Evolutionary conservation across 2,329 filamentous ascomycete species (phyloP), one percentile per base, ranked within the genome.

Genomic region (Penicillium sp.): DNA sequence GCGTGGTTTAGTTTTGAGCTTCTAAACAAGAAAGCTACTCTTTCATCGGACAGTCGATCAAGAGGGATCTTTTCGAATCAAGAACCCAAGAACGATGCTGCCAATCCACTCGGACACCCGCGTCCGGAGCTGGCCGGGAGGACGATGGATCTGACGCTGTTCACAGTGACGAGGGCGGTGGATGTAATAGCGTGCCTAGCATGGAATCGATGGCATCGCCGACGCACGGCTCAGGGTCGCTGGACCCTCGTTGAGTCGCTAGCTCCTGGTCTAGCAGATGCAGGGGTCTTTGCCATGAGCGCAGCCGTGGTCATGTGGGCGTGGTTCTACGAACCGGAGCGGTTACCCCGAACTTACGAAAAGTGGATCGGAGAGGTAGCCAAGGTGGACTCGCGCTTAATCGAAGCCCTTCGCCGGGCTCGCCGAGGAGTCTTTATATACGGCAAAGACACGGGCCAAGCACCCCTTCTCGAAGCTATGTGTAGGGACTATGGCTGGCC

Each of bases 241-340:
- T 65, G 65, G 62, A 65, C 65, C 42, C 62, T 63, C 62, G 47
- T 76, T 12, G 79, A 83, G 55, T 65, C 70, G 10, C 51, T 72
- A 31, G 51, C 71, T 6, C 69, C 74, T 26, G 64, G 65, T 26
- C 68, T 83, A 34, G 76, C 83, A n/a, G 87, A 93, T 65, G 82
- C 88, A 4, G 73, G 81, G 6, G 74, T 92, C 16, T 95, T 95
- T 69, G 84, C 87, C 42, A 70, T 80, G 31, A 91, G 88, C 18
- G 85, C 83, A 36, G 87, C 85, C 21, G 74, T 89, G 34, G 86
- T 95, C 60, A 95, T 95, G 90, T 93, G 89, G 87, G 82, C 89
- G 16, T 95, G 89, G 88, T 86, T 95, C 68, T 95, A 93, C 74
- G 70, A 78, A 9, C 89, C 90, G 0, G 78, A 83, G 33, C 80